Conservation (phyloP, 2,329 filamentous ascomycete species). For the Graphiopsis chlorocephala region DNA sequence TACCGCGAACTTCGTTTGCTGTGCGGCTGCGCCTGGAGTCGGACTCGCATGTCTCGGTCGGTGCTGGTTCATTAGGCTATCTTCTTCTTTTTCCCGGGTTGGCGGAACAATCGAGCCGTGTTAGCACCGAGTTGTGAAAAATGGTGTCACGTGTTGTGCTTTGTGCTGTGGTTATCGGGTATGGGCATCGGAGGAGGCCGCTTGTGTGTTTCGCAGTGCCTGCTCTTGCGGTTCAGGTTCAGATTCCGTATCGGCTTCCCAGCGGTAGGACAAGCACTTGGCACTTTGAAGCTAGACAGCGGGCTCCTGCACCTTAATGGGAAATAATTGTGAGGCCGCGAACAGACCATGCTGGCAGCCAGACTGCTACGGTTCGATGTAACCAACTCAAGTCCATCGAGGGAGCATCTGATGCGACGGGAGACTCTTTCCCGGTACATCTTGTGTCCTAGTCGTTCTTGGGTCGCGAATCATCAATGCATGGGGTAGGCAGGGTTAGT, state of each 20-base stretch:
- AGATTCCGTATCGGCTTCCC: no score
- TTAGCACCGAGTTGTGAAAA: conserved; percentile 7
- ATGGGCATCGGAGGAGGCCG: conserved; percentile 3
- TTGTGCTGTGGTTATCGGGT: neutral
- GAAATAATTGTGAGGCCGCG: neutral
- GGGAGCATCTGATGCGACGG: neutral
- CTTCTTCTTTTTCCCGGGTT: neutral
- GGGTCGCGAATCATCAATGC: neutral
- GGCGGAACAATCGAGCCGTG: neutral
- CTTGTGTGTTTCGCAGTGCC: neutral
- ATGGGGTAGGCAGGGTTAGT: neutral
- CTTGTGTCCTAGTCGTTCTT: no score
- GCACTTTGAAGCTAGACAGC: no score
- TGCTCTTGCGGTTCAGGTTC: neutral
- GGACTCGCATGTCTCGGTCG: neutral
- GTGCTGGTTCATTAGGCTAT: conserved; percentile 1
- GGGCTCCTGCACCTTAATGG: neutral
- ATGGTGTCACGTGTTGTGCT: neutral
- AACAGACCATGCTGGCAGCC: neutral
- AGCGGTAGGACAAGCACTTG: no score
- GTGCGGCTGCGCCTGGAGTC: neutral
- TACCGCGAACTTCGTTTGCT: neutral
- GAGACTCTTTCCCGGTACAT: neutral
- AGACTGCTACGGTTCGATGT: neutral
- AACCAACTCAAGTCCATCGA: neutral